phyloP scores from a whole-genome alignment of 495 filamentous ascomycete genomes.

The Aspergillus saccharolyticus region DNA sequence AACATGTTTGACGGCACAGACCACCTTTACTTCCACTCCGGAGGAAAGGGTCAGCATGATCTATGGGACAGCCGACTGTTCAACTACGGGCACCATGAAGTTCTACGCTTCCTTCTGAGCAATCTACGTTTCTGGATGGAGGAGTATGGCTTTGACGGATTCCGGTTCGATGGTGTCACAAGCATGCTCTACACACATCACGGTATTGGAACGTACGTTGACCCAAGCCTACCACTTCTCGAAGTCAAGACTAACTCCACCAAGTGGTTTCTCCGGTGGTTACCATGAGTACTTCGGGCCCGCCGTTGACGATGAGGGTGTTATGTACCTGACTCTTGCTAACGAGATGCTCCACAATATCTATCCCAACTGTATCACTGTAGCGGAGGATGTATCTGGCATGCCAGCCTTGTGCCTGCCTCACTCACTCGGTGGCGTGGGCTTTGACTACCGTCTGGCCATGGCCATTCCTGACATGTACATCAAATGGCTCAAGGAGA shows the following conservation, averaged over 20 bases:
- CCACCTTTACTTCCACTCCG: slow-evolving; percentile 91
- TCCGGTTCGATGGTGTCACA: slow-evolving; percentile 96
- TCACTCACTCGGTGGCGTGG: slow-evolving; percentile 80
- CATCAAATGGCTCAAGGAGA: slow-evolving; percentile 97
- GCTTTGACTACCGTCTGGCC: slow-evolving; percentile 94
- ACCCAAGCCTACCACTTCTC: not conserved
- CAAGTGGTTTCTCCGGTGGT: slow-evolving; percentile 90
- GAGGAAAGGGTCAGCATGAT: slow-evolving; percentile 76
- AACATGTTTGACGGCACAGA: slow-evolving; percentile 95
- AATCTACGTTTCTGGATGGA: slow-evolving; percentile 99
- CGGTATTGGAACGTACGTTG: slow-evolving; percentile 91
- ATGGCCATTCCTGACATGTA: slow-evolving; percentile 99
- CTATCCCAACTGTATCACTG: slow-evolving; percentile 80
- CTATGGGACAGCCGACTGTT: slow-evolving; percentile 95
- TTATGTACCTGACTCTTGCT: slow-evolving; percentile 93
- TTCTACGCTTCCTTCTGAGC: slow-evolving; percentile 86
- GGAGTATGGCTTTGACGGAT: slow-evolving; percentile 93
- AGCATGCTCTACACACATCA: slow-evolving; percentile 97
- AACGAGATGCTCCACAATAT: slow-evolving; percentile 92
- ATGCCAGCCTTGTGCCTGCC: slow-evolving; percentile 93
- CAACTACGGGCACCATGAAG: slow-evolving; percentile 95
- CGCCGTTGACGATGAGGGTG: slow-evolving; percentile 87
- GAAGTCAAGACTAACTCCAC: slow-evolving; percentile 1
- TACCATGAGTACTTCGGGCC: slow-evolving; percentile 98
- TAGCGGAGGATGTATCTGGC: slow-evolving; percentile 95